Conservation (phyloP, 2,329 filamentous ascomycete genomes). For the Xylaria sp. region DNA sequence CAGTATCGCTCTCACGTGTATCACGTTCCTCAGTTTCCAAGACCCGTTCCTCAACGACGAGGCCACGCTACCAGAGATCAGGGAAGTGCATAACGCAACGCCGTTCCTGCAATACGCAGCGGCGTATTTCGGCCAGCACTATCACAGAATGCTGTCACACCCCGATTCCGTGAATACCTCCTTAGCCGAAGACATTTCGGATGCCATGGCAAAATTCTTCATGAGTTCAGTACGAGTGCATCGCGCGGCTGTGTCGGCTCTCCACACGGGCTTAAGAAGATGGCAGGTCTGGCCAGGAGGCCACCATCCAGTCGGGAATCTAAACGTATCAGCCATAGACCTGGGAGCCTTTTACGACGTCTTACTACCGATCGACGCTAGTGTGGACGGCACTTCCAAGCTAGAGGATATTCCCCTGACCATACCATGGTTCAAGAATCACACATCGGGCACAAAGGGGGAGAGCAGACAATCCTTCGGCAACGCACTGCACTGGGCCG, state of each 20-base stretch:
- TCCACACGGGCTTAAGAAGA: not conserved
- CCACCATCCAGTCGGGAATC: slow-evolving; percentile 6
- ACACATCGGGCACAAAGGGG: not conserved
- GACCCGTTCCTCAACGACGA: slow-evolving; percentile 12
- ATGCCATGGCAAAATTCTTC: not conserved
- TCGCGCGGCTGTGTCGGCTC: slow-evolving; percentile 15
- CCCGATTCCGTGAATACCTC: not conserved
- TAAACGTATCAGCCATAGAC: slow-evolving; percentile 12
- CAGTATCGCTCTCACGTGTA: slow-evolving; percentile 41
- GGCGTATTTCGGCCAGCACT: slow-evolving; percentile 12
- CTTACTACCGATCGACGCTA: not conserved
- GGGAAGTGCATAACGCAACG: slow-evolving; percentile 1
- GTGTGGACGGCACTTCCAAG: not conserved
- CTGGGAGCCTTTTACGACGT: slow-evolving; percentile 7
- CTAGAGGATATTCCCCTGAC: slow-evolving; percentile 3
- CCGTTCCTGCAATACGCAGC: slow-evolving; percentile 15
- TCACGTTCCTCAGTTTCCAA: slow-evolving; percentile 42
- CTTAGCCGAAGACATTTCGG: not conserved
- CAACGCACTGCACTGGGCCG: slow-evolving; percentile 13
- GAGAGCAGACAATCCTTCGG: slow-evolving; percentile 13
- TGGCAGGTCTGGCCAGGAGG: slow-evolving; percentile 11
- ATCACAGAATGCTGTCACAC: slow-evolving; percentile 12
- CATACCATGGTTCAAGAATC: not conserved
- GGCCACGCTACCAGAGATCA: slow-evolving; percentile 10
- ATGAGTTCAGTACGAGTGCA: not conserved